These are phyloP conservation scores for Rosa lucieae DNA, from an alignment of 306 rosid genomes.

Conservation along the genomic window DNA sequence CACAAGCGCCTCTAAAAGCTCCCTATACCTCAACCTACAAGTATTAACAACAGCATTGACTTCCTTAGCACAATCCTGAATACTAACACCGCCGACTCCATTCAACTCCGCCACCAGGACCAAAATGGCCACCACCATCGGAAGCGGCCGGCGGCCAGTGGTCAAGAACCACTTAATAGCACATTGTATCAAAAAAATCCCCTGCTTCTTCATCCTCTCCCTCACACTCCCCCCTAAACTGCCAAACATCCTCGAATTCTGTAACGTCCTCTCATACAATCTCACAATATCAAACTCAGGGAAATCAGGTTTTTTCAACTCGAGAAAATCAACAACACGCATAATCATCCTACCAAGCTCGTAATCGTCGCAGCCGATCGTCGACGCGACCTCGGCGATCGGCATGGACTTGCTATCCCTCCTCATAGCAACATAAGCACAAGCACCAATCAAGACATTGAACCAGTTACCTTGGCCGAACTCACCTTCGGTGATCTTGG, in stretches of 20 bases:
- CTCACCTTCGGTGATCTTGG: constrained; percentile 58
- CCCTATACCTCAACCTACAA: constrained; percentile 55
- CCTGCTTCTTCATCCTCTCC: constrained; percentile 60
- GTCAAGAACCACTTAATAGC: constrained; percentile 75
- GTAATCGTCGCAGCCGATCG: constrained; percentile 44
- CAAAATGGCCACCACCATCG: constrained; percentile 74
- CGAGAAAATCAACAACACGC: constrained; percentile 52
- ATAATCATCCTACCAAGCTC: constrained; percentile 65
- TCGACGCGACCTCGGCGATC: constrained; percentile 54
- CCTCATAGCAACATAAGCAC: constrained; percentile 66
- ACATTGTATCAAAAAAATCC: constrained; percentile 65
- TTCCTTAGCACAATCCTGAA: constrained; percentile 59
- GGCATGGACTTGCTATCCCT: constrained; percentile 45
- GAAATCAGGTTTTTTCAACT: constrained; percentile 41
- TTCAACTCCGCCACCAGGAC: constrained; percentile 61
- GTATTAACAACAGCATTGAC: constrained; percentile 55
- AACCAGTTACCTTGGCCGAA: constrained; percentile 73
- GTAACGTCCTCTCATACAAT: constrained; percentile 47
- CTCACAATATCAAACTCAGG: constrained; percentile 62
- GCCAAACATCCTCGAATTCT: constrained; percentile 29
- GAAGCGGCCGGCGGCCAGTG: constrained; percentile 68
- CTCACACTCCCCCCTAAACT: constrained; percentile 22
- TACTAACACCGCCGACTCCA: constrained; percentile 38
- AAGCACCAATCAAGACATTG: constrained; percentile 59
- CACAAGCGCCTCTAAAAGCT: constrained; percentile 65